Evolutionary conservation across 2,329 filamentous ascomycete species (phyloP), one percentile per base, ranked within the genome.

Genomic region (Hypoxylon sp.): DNA sequence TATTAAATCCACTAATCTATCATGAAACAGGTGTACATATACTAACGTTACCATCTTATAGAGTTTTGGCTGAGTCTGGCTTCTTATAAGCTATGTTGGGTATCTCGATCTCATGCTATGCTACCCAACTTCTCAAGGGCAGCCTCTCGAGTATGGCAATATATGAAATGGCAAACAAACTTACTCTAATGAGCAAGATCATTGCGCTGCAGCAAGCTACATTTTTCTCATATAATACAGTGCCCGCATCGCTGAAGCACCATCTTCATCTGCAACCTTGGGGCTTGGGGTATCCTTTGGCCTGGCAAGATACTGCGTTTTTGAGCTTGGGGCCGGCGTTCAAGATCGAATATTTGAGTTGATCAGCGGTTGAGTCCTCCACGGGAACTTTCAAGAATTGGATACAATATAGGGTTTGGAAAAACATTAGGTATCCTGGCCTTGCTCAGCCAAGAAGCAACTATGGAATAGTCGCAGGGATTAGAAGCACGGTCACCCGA

Each of bases 31-130:
- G 9, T 25, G 9, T 25, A 25, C 17, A 21, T 32, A 30, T 9
- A 9, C 37, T 50, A 34, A 27, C 26, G 53, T 60, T 67, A 49
- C 64, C 60, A 59, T 56, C 32, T 42, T 59, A 63, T 67, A 84
- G 81, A 73, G 81, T 84, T 51, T 69, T 84, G 63, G 81, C 81
- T 63, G 81, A 84, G 69, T 84, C 81, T 57, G 81, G 81, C 62
- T 84, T 84, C 70, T 76, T 84, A 57, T 84, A 73, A 78, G 55
- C 52, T 30, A 34, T 27, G 46, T 32, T 34, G 20, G n/a, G n/a
- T n/a, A n/a, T 19, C 42, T 45, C 26, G n/a, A 41, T 34, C 31
- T 35, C 20, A 48, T 17, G 49, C 35, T 27, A 12, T 36, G 23
- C 32, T 29, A 50, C 23, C 30, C 51, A 47, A 32, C 29, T 50